Percentiles rank a stretch among this genome's conserved stretches.
These are phyloP conservation scores for Magnolia sinica DNA, from an alignment of 164 flowering plant genomes.

Conservation along the genomic window DNA sequence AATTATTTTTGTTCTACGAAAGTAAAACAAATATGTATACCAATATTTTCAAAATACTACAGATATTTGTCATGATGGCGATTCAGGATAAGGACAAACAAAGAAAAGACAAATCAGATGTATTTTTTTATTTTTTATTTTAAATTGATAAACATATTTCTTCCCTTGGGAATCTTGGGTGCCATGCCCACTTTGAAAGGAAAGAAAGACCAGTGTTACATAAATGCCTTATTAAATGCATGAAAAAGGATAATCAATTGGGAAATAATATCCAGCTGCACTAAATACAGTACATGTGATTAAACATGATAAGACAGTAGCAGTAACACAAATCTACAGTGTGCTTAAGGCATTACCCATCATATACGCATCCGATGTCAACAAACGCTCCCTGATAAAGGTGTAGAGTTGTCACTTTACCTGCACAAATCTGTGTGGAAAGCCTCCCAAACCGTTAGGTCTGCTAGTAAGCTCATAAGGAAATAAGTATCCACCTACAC, in stretches of 20 bases:
- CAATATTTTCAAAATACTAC: no score
- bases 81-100: no score
- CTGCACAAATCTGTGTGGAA: conserved; percentile 69
- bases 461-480: conserved; percentile 1
- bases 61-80: no score
- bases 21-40: no score
- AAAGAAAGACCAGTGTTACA: no score
- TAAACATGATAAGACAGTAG: neutral
- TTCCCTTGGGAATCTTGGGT: no score
- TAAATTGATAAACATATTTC: no score
- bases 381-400: conserved; percentile 99
- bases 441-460: conserved; percentile 8
- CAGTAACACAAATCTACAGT: neutral
- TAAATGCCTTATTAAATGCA: neutral
- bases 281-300: neutral
- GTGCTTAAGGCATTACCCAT: conserved; percentile 55
- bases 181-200: no score
- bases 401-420: conserved; percentile 76
- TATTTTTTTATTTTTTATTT: no score
- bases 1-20: no score
- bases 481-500: neutral
- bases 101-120: no score
- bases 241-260: neutral
- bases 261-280: no score
- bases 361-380: conserved; percentile 95